Base-by-base conservation (phyloP, 495 filamentous ascomycete species). In the Annulohypoxylon nitens region DNA sequence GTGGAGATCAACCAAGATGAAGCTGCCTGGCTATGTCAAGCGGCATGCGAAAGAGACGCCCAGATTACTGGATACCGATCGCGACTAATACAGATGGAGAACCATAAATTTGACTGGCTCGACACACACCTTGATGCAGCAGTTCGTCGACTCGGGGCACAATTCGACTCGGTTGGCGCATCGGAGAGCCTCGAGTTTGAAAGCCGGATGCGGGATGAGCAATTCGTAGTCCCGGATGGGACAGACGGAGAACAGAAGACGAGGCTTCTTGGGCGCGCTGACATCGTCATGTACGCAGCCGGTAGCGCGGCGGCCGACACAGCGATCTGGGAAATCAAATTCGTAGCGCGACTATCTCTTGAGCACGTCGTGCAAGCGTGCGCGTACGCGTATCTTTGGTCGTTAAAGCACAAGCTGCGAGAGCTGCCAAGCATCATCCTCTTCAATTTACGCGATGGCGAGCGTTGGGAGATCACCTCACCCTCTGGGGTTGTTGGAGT, bases 281-380 rank as follows among this genome's bases (percentile, higher is more conserved):
- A 58, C 34, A 58, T 58, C 34, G 18, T 58, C 33, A 23, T 58
- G 33, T 58, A 58, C 34, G 33, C 33, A n/a, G 16, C 50, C 0
- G 23, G 14, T 23, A 25, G 50, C 2, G 1, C 10, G 4, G 50
- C n/a, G n/a, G 18, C 54, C 16, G 33, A n/a, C n/a, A 33, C 54
- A 8, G 30, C n/a, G n/a, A 34, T 58, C 54, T 58, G 54, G 54
- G 54, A 58, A 33, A 58, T 58, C 54, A 58, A 58, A 9, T 58
- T 58, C 54, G 54, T 58, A 0, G 54, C 54, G 33, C 14, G 9
- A 6, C 54, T 58, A 6, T 58, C 54, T 3, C 54, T 58, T 8
- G 30, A 37, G 11, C 34, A 58, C 18, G 54, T 39, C 1, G 54
- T 58, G 33, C 54, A 58, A 34, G 54, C 54, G 1, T 58, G 54